Conservation (phyloP, 305 asterid species). For the Fraxinus floribunda region DNA sequence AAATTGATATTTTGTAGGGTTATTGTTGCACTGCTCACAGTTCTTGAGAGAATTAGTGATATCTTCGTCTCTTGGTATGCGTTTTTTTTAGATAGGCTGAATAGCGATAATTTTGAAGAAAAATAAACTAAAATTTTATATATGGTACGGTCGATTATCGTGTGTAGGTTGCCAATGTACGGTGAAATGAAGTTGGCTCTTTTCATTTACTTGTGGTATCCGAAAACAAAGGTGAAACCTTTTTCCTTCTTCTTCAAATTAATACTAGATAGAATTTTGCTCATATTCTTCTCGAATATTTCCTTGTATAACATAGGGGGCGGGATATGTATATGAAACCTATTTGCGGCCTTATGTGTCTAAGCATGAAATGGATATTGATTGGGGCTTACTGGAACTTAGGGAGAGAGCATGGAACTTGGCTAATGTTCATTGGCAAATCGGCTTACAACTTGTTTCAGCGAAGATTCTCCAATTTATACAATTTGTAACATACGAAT, state of each 20-base stretch:
- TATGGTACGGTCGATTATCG: not conserved
- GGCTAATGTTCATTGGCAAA: constrained; percentile 66
- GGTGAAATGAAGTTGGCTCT: constrained; percentile 81
- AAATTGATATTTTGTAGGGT: constrained; percentile 47
- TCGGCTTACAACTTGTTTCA: constrained; percentile 70
- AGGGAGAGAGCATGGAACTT: constrained; percentile 73
- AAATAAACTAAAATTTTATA: not conserved
- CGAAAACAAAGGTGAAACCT: constrained; percentile 60
- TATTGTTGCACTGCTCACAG: constrained; percentile 68
- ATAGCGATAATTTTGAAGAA: not conserved
- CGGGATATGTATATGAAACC: constrained; percentile 54
- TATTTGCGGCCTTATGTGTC: constrained; percentile 59
- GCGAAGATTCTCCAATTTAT: constrained; percentile 58
- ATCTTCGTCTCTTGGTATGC: constrained; percentile 73
- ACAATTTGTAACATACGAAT: constrained; percentile 43
- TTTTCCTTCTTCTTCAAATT: not conserved
- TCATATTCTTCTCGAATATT: not conserved
- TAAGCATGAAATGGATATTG: constrained; percentile 64
- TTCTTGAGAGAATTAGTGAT: constrained; percentile 68
- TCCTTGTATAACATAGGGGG: constrained; percentile 41
- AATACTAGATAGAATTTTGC: not conserved
- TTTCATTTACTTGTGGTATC: constrained; percentile 87
- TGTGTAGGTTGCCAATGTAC: constrained; percentile 82
- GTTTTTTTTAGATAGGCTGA: not conserved
- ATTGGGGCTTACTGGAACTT: constrained; percentile 54